Conservation (phyloP, 495 filamentous ascomycete genomes). For the Lepidopterella palustris region DNA sequence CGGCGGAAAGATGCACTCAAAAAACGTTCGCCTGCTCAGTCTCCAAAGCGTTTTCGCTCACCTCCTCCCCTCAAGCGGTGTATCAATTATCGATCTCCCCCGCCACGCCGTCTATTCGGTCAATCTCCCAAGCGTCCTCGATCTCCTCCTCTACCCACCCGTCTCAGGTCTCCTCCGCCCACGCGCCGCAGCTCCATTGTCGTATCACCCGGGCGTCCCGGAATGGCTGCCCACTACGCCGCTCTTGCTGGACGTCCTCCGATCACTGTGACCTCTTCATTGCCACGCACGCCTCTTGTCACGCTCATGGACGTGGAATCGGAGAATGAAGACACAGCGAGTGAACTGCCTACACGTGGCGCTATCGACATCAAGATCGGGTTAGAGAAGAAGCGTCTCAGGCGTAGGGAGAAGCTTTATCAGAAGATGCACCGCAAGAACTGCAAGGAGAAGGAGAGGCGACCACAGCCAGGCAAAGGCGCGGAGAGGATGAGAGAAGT, state of each 20-base stretch:
- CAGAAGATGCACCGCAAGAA: constrained; percentile 71
- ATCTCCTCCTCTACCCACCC: constrained; percentile 52
- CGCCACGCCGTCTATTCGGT: constrained; percentile 59
- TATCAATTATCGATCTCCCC: constrained; percentile 50
- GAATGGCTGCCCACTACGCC: constrained; percentile 5
- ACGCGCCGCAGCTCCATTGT: constrained; percentile 40
- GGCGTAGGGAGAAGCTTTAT: constrained; percentile 82
- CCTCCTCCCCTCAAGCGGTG: constrained; percentile 40
- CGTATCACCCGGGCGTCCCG: constrained; percentile 10
- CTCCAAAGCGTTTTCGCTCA: constrained; percentile 46
- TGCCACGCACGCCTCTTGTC: constrained; percentile 29
- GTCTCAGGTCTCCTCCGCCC: constrained; percentile 49
- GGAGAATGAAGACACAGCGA: constrained; percentile 22
- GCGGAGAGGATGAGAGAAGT: constrained; percentile 91
- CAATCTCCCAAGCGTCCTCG: constrained; percentile 64
- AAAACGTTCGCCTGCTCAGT: constrained; percentile 42
- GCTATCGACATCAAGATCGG: constrained; percentile 97
- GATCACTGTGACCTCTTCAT: constrained; percentile 34
- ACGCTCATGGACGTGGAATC: constrained; percentile 12
- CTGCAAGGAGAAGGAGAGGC: constrained; percentile 55
- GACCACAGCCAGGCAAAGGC: constrained; percentile 70
- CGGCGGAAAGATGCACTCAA: constrained; percentile 35
- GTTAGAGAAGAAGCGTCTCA: constrained; percentile 85
- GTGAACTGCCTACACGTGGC: constrained; percentile 46
- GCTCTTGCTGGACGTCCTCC: constrained; percentile 33